These are phyloP conservation scores for Sorghum bicolor DNA, from an alignment of 176 grass and related monocot species.

Conservation along the genomic window DNA sequence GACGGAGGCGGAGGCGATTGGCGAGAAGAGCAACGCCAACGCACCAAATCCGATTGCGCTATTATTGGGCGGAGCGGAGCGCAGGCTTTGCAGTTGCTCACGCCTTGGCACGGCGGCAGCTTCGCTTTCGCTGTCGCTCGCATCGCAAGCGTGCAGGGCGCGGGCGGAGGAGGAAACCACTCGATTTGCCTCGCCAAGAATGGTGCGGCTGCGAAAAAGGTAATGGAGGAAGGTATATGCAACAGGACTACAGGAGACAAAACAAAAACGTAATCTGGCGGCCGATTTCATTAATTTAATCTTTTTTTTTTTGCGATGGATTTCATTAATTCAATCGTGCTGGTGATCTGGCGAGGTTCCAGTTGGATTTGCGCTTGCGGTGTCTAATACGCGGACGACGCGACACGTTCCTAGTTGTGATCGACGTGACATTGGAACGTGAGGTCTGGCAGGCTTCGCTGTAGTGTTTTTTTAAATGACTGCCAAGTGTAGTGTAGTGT, in stretches of 20 bases:
- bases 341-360: not conserved
- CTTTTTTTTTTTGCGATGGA: too few relatives aligned
- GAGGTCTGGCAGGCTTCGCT: too few relatives aligned
- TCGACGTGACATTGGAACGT: too few relatives aligned
- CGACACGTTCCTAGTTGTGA: too few relatives aligned
- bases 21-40: not conserved
- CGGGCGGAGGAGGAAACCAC: not conserved
- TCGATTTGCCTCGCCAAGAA: slow-evolving; percentile 1
- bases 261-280: not conserved
- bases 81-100: not conserved
- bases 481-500: too few relatives aligned
- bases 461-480: too few relatives aligned
- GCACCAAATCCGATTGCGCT: not conserved
- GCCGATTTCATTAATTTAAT: not conserved
- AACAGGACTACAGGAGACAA: not conserved
- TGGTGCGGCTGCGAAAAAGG: too few relatives aligned
- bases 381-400: too few relatives aligned
- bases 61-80: slow-evolving; percentile 34
- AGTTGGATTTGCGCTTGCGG: not conserved
- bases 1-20: not conserved
- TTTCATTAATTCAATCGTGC: too few relatives aligned
- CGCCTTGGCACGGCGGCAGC: not conserved
- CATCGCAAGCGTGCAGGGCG: not conserved
- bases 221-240: slow-evolving; percentile 5
- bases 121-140: slow-evolving; percentile 1